Evolutionary conservation across 441 rosid species (phyloP).

Genomic region (Populus tomentosa): DNA sequence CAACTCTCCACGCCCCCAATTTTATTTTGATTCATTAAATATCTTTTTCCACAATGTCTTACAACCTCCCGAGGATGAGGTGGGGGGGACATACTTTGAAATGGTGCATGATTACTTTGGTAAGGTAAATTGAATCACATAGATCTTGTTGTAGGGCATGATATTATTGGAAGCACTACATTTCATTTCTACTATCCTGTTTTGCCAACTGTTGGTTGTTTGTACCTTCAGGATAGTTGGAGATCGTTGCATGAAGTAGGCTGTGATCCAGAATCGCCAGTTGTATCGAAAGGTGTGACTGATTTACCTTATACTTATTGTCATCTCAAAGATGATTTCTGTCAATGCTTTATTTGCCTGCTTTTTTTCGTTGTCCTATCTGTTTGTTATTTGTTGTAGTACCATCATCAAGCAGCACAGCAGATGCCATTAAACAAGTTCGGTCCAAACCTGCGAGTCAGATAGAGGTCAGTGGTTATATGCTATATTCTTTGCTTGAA

Average conservation of each 20-base stretch:
- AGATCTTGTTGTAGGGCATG: conserved; percentile 11
- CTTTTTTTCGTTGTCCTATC: conserved; percentile 16
- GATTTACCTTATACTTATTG: background rate
- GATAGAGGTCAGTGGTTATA: conserved; percentile 59
- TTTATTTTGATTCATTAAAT: conserved; percentile 93
- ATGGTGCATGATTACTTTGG: conserved; percentile 59
- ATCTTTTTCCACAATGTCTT: conserved; percentile 95
- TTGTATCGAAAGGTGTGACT: conserved; percentile 38
- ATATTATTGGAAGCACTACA: conserved; percentile 12
- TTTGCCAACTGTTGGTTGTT: conserved; percentile 26
- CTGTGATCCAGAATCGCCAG: conserved; percentile 42
- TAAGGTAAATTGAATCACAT: conserved; percentile 56
- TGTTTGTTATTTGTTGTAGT: conserved; percentile 31
- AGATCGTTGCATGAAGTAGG: conserved; percentile 38
- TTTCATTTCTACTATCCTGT: conserved; percentile 21
- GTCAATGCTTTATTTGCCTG: conserved; percentile 5
- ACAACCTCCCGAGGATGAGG: conserved; percentile 88
- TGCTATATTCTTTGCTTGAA: background rate
- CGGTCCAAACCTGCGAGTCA: conserved; percentile 88
- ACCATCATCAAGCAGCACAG: conserved; percentile 47
- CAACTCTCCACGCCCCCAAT: conserved; percentile 94
- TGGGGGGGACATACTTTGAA: conserved; percentile 59
- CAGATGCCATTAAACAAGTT: conserved; percentile 62
- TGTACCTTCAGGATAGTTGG: conserved; percentile 65
- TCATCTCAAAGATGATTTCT: background rate